Conservation (phyloP, 805 yeast species). For the Wickerhamomyces silvicola region DNA sequence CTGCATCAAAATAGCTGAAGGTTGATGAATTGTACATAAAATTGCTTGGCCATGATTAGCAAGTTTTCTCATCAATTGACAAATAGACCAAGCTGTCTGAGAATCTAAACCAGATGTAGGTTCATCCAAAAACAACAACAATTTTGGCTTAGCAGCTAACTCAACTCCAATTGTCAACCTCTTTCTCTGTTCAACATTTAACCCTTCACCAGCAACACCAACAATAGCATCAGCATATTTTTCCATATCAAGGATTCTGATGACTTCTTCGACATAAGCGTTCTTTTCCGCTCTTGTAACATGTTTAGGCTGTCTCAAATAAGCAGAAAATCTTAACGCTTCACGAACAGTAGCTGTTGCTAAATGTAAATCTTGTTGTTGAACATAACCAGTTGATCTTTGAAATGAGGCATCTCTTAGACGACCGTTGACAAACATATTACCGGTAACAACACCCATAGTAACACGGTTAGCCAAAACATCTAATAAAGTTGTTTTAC, state of each 20-base stretch:
- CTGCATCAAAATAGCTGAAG: slow-evolving; percentile 71
- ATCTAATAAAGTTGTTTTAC: slow-evolving; percentile 69
- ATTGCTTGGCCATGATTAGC: slow-evolving; percentile 60
- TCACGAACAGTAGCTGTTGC: slow-evolving; percentile 65
- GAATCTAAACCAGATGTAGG: slow-evolving; percentile 68
- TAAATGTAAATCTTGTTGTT: slow-evolving; percentile 71
- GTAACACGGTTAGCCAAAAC: slow-evolving; percentile 66
- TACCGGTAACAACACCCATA: slow-evolving; percentile 65
- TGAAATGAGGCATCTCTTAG: slow-evolving; percentile 56
- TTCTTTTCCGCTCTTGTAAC: slow-evolving; percentile 51
- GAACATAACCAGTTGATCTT: slow-evolving; percentile 52
- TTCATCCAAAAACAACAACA: slow-evolving; percentile 56
- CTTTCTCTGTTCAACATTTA: slow-evolving; percentile 60
- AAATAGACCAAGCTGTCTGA: slow-evolving; percentile 62
- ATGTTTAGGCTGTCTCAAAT: slow-evolving; percentile 54
- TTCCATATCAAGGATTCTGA: slow-evolving; percentile 57
- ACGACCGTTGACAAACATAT: slow-evolving; percentile 59
- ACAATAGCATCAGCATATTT: slow-evolving; percentile 65
- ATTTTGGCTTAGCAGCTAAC: slow-evolving; percentile 56
- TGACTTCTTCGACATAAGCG: slow-evolving; percentile 59
- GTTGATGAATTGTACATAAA: slow-evolving; percentile 77
- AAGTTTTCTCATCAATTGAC: slow-evolving; percentile 52
- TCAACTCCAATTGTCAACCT: slow-evolving; percentile 63
- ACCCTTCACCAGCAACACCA: slow-evolving; percentile 69
- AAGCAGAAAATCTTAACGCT: slow-evolving; percentile 60